Base-by-base conservation (phyloP, 2,329 filamentous ascomycete genomes). In the Huntiella bhutanensis region DNA sequence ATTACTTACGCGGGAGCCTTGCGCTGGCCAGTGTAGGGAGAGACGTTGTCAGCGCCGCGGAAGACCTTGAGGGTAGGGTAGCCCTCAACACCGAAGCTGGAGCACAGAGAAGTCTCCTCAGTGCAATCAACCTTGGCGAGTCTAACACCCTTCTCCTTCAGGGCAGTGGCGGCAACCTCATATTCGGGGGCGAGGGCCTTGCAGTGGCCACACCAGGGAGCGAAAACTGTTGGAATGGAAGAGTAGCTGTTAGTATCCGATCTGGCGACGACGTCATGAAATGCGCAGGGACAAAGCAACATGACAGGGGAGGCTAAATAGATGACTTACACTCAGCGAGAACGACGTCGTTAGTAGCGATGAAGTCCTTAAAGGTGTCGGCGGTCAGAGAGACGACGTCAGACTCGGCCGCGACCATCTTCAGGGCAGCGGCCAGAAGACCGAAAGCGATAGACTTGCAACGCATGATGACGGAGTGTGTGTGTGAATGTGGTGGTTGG, bases 51-150 rank as follows among this genome's bases (percentile, higher is more conserved):
- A 38, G 68, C 65, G 56, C 91, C 88, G 58, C 88, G 85, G 86
- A 98, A 98, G 67, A 98, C 77, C 79, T 96, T 98, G 61, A 98
- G 77, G 54, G 91, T 98, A 52, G 91, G 91, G 73, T 98, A 98
- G 54, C 91, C 91, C 71, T 96, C 86, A 38, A 98, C 87, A 52
- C 84, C 87, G 58, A 82, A 83, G 56, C 75, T 70, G 64, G 86
- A 75, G 77, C 91, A 98, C 55, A 98, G 80, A 33, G 93, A 85
- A 52, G 78, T 69, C 71, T 98, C 84, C 62, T 82, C 86, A 59
- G 88, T 96, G 74, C 91, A 96, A 71, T 95, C 88, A 56, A 92
- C 66, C 77, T 92, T 91, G 64, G 73, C 81, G 48, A 92, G 71
- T 59, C 73, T 75, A 65, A 91, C 88, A 62, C 82, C 73, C 77